Evolutionary conservation across 108 stramenopile species (phyloP), one percentile per base, ranked within the genome.

Genomic region (Cyclotella baltica): DNA sequence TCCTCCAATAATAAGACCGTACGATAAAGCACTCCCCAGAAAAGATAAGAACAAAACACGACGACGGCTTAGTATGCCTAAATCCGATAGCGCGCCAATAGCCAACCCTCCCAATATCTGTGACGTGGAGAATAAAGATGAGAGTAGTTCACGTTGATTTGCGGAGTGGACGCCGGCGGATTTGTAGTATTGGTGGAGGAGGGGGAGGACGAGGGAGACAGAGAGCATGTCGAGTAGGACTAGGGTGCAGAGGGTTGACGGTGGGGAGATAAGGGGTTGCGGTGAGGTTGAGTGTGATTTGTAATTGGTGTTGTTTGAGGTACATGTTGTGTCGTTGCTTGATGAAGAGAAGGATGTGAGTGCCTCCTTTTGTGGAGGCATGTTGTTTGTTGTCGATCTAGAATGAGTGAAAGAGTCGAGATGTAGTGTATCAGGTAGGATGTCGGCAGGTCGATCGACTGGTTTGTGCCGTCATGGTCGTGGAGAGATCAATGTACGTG

Each of bases 21-120:
- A 98, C 52, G 92, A 85, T 25, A 95, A 2, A 5, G 92, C 92
- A 31, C 91, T 90, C 46, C 97, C 97, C 16, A 92, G 73, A 85
- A 98, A 96, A 19, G 89, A 91, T 9, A 97, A 28, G 28, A 93
- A 88, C 50, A 98, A 79, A 9, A 97, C 66, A 22, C 71, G 84
- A 23, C 84, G 80, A 37, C 92, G 80, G 22, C 72, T 63, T 28
- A 96, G 50, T 6, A 81, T n/a, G 20, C 85, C 73, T 31, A 88
- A 83, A 69, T 98, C 97, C 3, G 90, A 85, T 20, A 97, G 57
- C 9, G 82, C 79, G 0, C 97, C 96, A 52, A 98, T 71, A 16
- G 88, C 57, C 18, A 98, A 27, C 1, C 96, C 96, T 29, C 97
- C 97, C 8, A 91, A 69, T 9, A 98, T 93, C 83, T 98, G 97